Evolutionary conservation across 2,329 filamentous ascomycete genomes (phyloP).

Genomic region (Pseudocercospora pini-densiflorae): DNA sequence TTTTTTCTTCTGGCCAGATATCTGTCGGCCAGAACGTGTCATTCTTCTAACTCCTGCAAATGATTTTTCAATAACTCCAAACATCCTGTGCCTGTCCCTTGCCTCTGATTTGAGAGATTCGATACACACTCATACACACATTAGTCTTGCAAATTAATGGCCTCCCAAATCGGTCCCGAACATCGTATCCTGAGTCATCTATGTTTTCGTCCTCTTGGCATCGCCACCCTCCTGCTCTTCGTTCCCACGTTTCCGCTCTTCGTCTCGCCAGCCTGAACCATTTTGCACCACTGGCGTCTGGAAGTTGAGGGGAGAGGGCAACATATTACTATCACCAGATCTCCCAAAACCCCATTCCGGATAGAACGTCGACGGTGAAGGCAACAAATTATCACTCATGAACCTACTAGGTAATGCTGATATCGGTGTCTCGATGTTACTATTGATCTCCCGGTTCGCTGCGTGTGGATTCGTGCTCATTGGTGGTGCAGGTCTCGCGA

Average conservation of each 20-base stretch:
- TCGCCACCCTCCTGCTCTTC: slow-evolving; percentile 33
- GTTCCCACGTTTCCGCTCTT: slow-evolving; percentile 36
- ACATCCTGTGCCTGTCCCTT: background rate
- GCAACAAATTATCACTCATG: slow-evolving; percentile 82
- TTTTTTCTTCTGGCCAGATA: background rate
- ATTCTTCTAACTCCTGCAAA: background rate
- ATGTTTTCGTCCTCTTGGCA: slow-evolving; percentile 32
- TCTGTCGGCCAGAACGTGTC: background rate
- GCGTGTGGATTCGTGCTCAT: slow-evolving; percentile 55
- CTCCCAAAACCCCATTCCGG: slow-evolving; percentile 82
- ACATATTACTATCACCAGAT: slow-evolving; percentile 66
- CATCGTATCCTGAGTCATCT: background rate
- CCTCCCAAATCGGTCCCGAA: background rate
- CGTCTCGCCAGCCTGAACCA: slow-evolving; percentile 50
- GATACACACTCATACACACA: background rate
- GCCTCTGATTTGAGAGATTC: background rate
- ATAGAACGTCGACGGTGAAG: slow-evolving; percentile 91
- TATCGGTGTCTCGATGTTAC: slow-evolving; percentile 77
- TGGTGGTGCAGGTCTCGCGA: slow-evolving; percentile 83
- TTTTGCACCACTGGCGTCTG: slow-evolving; percentile 70
- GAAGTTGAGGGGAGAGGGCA: slow-evolving; percentile 92
- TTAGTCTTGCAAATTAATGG: background rate
- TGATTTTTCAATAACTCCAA: background rate
- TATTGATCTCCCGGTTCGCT: slow-evolving; percentile 43
- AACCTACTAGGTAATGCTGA: slow-evolving; percentile 92